phyloP scores from a whole-genome alignment of 495 filamentous ascomycete species.

The Neurospora terricola region DNA sequence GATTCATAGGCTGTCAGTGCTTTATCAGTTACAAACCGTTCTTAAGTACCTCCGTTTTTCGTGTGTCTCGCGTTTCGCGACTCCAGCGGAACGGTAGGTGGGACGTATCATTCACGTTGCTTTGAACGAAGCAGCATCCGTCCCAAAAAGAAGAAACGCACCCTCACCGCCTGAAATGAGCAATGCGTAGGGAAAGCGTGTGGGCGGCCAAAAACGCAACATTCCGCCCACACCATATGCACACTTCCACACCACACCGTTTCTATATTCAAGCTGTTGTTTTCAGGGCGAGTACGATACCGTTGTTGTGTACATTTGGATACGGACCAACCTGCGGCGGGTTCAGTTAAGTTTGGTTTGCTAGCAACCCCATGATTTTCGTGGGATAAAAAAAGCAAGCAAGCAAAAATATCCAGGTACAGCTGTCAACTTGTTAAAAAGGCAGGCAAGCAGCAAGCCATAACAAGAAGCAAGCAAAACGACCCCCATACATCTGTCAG shows the following conservation, averaged over 20 bases:
- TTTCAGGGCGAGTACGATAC: not conserved
- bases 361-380: not conserved
- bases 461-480: not conserved
- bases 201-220: not conserved
- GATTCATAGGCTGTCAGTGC: not conserved
- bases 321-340: not conserved
- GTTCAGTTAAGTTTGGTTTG: not conserved
- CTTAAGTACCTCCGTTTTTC: not conserved
- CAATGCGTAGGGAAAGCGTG: not conserved
- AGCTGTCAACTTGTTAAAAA: not conserved
- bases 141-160: not conserved
- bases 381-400: not conserved
- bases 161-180: slow-evolving; percentile 15
- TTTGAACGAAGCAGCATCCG: not conserved
- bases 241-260: not conserved
- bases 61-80: not conserved
- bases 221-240: not conserved
- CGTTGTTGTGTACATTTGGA: not conserved
- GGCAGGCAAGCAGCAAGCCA: not conserved
- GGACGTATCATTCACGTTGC: not conserved
- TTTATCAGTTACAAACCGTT: not conserved
- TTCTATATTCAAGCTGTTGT: not conserved
- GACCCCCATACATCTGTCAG: not conserved
- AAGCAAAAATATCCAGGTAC: not conserved
- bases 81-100: not conserved